Percentiles rank a stretch among this genome's conserved stretches.
phyloP scores from a whole-genome alignment of 495 filamentous ascomycete genomes.

The Talaromyces wortmannii region DNA sequence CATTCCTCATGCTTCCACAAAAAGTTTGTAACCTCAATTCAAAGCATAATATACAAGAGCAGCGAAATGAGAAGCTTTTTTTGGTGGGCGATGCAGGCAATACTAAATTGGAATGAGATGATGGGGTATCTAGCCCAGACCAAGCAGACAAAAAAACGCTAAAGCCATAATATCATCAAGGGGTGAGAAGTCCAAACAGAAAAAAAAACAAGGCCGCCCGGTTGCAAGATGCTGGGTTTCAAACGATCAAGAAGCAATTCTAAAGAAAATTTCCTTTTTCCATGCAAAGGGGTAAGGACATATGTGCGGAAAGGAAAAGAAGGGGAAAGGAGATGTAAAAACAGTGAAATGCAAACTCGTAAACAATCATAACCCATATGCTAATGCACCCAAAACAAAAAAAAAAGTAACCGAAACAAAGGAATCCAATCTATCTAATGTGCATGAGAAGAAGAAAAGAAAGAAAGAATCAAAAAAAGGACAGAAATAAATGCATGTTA shows the following conservation, averaged over 20 bases:
- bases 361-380: background rate
- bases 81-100: too few species aligned
- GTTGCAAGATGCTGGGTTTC: background rate
- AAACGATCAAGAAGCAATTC: background rate
- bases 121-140: too few species aligned
- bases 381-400: background rate
- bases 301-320: background rate
- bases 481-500: slow-evolving; percentile 7
- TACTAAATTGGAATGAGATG: too few species aligned
- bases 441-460: background rate
- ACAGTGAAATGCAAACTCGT: background rate
- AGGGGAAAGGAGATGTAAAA: background rate
- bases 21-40: too few species aligned
- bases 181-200: background rate
- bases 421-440: background rate
- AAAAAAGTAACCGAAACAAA: background rate
- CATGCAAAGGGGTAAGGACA: background rate
- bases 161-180: too few species aligned
- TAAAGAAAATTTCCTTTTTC: background rate
- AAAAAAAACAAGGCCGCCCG: background rate
- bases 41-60: too few species aligned
- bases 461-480: background rate
- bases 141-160: too few species aligned
- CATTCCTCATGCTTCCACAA: too few species aligned
- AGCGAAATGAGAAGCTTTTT: too few species aligned